phyloP scores from a whole-genome alignment of 768 basidiomycete genomes.

The Psilocybe tampanensis region DNA sequence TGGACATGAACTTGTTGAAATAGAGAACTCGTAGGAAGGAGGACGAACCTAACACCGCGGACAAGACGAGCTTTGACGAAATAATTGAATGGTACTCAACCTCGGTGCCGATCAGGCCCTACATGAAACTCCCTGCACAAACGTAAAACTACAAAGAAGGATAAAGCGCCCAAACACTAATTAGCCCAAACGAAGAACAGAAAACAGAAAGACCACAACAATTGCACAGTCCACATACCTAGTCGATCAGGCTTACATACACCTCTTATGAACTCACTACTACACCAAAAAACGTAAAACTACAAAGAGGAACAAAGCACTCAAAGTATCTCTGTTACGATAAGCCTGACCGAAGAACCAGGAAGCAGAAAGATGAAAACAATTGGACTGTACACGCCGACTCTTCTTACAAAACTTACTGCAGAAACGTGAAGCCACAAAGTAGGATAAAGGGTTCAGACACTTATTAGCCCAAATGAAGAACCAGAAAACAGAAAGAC shows the following conservation, averaged over 20 bases:
- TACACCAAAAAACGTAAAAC: not conserved
- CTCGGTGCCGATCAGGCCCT: slow-evolving; percentile 2
- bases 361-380: too few species aligned
- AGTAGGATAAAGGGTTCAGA: too few species aligned
- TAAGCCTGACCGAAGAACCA: too few species aligned
- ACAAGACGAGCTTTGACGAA: slow-evolving; percentile 33
- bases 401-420: too few species aligned
- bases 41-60: slow-evolving; percentile 43
- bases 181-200: not conserved
- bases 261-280: too few species aligned
- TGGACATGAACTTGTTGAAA: slow-evolving; percentile 25
- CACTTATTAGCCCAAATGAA: too few species aligned
- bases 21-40: slow-evolving; percentile 33
- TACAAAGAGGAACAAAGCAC: not conserved
- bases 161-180: not conserved
- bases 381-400: too few species aligned
- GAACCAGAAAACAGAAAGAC: too few species aligned
- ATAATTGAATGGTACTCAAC: slow-evolving; percentile 38
- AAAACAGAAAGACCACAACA: not conserved
- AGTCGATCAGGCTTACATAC: too few species aligned
- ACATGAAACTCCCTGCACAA: not conserved
- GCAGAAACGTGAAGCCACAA: too few species aligned
- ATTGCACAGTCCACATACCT: not conserved
- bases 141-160: not conserved
- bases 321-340: too few species aligned